Base-by-base conservation (phyloP, 352 stramenopile species). In the Saprolegnia parasitica region DNA sequence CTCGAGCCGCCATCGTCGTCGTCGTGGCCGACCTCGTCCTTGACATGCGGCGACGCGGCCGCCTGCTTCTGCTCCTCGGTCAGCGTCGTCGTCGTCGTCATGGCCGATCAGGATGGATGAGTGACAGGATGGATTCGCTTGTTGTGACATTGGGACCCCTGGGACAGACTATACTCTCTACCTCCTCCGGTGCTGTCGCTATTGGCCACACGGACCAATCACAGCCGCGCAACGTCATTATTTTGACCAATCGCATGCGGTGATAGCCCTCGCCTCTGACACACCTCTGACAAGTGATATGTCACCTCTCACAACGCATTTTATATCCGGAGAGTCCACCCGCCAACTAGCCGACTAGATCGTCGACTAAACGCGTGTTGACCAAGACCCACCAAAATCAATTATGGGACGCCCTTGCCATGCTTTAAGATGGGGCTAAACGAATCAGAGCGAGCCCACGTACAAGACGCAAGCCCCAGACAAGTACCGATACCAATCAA, bases 31-130 rank as follows among this genome's bases (percentile, higher is more conserved):
- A 75, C 73, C 23, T 73, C 68, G 4, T 77, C 73, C 0, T 73
- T 67, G 42, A 80, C 80, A 45, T 77, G 73, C 35, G 78, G 74
- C 37, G 67, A 64, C 56, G 68, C 70, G 49, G 21, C 23, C 45
- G 35, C 58, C 26, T 65, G 21, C 11, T 65, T 50, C 2, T 39
- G n/a, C 47, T 66, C 57, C 52, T 71, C 52, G 26, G 18, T 49
- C 65, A 50, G 47, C 62, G 6, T 57, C 46, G 35, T 66, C 60
- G 5, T 67, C 60, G 0, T 76, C 39, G 21, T 73, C 74, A 15
- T 49, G 24, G 52, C n/a, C 47, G 47, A 55, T 55, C 47, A 55
- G 47, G 52, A 42, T 49, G 42, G 42, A 15, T 49, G 42, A 49
- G 42, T 49, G 42, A 49, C 42, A 49, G 42, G 42, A 49, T 49